Conservation (phyloP, 108 stramenopile species). For the Hondaea fermentalgiana region DNA sequence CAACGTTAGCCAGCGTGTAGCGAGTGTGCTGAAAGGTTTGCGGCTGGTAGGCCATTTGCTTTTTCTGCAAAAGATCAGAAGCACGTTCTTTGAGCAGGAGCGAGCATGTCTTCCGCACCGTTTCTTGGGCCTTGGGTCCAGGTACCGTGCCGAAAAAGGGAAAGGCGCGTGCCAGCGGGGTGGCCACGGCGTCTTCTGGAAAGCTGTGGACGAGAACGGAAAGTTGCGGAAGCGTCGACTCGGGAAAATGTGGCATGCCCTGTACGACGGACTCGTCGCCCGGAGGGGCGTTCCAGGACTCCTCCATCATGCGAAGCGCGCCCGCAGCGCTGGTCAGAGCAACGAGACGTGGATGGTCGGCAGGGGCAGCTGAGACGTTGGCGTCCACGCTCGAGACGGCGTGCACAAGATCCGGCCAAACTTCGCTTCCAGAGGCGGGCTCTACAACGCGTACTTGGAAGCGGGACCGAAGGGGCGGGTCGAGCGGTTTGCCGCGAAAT, state of each 20-base stretch:
- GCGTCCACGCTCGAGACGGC: not conserved
- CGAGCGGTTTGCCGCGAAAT: slow-evolving; percentile 42
- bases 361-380: not conserved
- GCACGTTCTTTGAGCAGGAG: not conserved
- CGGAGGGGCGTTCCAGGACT: not conserved
- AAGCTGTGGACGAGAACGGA: not conserved
- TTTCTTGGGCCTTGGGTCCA: not conserved
- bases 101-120: not conserved
- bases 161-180: not conserved
- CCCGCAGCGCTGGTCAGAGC: not conserved
- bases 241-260: slow-evolving; percentile 13
- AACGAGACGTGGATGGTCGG: not conserved
- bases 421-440: not conserved
- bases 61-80: not conserved
- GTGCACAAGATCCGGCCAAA: not conserved
- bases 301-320: not conserved
- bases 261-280: not conserved
- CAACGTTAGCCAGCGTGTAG: not conserved
- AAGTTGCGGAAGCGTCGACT: not conserved
- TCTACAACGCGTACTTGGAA: not conserved
- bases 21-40: not conserved
- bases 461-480: slow-evolving; percentile 27
- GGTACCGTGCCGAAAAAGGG: not conserved
- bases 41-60: not conserved
- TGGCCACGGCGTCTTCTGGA: not conserved